These are phyloP conservation scores for Moricandia moricandioides DNA, from an alignment of 345 rosid species.

Conservation along the genomic window DNA sequence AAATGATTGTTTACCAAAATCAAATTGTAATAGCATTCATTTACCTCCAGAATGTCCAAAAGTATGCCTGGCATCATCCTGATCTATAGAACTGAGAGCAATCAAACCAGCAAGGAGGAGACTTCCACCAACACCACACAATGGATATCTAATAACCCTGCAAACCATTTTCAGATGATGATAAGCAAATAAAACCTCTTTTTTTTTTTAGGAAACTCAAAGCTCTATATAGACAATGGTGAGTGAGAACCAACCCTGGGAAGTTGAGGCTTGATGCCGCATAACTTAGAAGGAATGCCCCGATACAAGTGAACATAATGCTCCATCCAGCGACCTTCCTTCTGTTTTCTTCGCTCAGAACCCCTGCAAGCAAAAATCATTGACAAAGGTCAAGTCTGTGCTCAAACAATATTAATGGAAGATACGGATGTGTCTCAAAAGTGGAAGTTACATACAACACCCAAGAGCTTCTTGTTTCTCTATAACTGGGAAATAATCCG, in stretches of 20 bases:
- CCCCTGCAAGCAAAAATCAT: conserved; percentile 47
- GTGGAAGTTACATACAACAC: conserved; percentile 45
- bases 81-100: conserved; percentile 69
- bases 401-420: not conserved
- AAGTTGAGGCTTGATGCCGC: conserved; percentile 55
- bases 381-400: not conserved
- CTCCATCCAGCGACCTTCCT: conserved; percentile 89
- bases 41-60: conserved; percentile 96
- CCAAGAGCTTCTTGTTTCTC: conserved; percentile 51
- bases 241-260: conserved; percentile 55
- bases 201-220: conserved; percentile 4
- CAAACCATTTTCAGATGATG: conserved; percentile 3
- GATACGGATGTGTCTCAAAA: not conserved
- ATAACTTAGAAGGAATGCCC: conserved; percentile 69
- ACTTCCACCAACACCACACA: conserved; percentile 74
- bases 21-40: not conserved
- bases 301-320: conserved; percentile 69
- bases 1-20: not conserved
- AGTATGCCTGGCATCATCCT: conserved; percentile 81
- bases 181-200: not conserved
- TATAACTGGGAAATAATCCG: not conserved
- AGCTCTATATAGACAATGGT: not conserved
- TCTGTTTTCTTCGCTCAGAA: conserved; percentile 56
- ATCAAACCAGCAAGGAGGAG: conserved; percentile 71
- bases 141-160: conserved; percentile 56